Percentiles rank a stretch among this genome's conserved stretches.
Conservation (phyloP, 306 rosid species). For the Carpinus viminea region DNA sequence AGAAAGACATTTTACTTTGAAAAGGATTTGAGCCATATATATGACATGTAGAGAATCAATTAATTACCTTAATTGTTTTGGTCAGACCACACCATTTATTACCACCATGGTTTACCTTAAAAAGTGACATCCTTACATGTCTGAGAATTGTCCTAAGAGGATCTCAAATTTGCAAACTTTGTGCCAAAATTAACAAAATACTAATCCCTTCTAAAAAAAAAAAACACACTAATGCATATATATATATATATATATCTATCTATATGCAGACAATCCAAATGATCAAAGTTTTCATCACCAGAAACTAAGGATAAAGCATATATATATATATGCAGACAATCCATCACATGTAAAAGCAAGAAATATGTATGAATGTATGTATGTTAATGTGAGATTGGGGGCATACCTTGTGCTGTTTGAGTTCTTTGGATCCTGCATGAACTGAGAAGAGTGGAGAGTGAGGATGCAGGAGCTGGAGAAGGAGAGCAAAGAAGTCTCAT, state of each 20-base stretch:
- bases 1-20: no score
- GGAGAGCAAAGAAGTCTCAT: slow-evolving; percentile 65
- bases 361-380: no score
- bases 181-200: not conserved
- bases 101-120: not conserved
- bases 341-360: not conserved
- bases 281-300: not conserved
- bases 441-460: slow-evolving; percentile 43
- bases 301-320: no score
- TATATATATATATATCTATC: not conserved
- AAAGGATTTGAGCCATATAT: no score
- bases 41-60: not conserved
- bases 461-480: slow-evolving; percentile 48
- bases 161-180: not conserved
- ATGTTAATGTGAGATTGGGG: not conserved
- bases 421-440: slow-evolving; percentile 87
- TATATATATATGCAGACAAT: no score
- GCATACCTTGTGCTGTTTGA: slow-evolving; percentile 67
- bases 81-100: not conserved
- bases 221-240: not conserved
- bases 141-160: not conserved
- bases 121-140: not conserved
- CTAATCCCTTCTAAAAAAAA: no score
- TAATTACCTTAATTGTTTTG: not conserved
- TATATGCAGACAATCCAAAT: not conserved